phyloP scores from a whole-genome alignment of 2,329 filamentous ascomycete species.

The Phyllosticta citriasiana region DNA sequence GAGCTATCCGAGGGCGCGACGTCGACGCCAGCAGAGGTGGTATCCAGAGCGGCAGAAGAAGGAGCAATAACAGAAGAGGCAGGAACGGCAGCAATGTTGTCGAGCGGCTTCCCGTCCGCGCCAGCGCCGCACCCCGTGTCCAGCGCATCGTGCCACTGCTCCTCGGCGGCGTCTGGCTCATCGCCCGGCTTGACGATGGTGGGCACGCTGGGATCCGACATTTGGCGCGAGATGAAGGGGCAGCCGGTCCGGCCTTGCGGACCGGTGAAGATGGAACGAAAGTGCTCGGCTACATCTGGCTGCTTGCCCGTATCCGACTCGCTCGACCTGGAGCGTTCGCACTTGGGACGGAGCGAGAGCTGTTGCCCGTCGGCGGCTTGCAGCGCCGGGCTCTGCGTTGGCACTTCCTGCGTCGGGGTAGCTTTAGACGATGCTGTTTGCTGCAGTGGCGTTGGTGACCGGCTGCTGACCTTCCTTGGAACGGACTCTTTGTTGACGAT shows the following conservation, averaged over 20 bases:
- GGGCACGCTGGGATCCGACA: background rate
- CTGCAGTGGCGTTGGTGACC: constrained; percentile 13
- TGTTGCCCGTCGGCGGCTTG: background rate
- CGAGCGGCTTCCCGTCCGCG: background rate
- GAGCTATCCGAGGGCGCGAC: background rate
- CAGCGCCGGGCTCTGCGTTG: background rate
- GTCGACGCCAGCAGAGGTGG: constrained; percentile 1
- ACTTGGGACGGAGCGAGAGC: background rate
- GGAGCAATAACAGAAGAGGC: background rate
- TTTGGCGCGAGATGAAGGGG: background rate
- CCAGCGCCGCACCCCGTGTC: background rate
- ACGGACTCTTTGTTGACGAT: constrained; percentile 36
- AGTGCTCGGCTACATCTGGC: background rate
- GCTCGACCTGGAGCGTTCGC: background rate
- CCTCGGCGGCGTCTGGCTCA: background rate
- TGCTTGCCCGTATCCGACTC: background rate
- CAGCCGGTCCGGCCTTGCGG: background rate
- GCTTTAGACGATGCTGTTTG: constrained; percentile 10
- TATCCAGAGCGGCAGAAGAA: background rate
- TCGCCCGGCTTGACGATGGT: background rate
- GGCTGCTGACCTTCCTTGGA: constrained; percentile 21
- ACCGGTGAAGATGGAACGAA: background rate
- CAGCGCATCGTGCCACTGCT: constrained; percentile 7
- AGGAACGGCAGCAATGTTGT: background rate
- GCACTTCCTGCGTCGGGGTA: background rate